Percentiles rank a stretch among this genome's conserved stretches.
Evolutionary conservation across 2,329 filamentous ascomycete species (phyloP).

Genomic region (Fusarium coicis): DNA sequence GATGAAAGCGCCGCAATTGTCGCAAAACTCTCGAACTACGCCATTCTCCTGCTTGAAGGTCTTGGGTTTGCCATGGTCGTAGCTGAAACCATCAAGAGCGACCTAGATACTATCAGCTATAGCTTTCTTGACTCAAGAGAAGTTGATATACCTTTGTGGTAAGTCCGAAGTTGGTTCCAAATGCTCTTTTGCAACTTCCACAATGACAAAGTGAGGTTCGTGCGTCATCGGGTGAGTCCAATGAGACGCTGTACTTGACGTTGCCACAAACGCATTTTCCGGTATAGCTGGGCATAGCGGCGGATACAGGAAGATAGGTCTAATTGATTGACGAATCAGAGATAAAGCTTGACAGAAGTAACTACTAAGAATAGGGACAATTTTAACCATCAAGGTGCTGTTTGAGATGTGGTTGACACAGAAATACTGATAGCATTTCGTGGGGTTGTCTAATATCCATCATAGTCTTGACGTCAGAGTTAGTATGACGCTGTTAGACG

Average conservation of each 20-base stretch:
- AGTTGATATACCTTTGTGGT: constrained; percentile 3
- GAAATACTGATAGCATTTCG: rapidly evolving
- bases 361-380: rapidly evolving
- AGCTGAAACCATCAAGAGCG: constrained; percentile 7
- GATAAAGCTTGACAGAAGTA: rapidly evolving
- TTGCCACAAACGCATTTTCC: constrained; percentile 28
- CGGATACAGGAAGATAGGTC: not conserved
- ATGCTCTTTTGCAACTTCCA: constrained; percentile 17
- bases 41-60: constrained; percentile 27
- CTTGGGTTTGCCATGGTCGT: constrained; percentile 15
- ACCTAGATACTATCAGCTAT: not conserved
- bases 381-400: not conserved
- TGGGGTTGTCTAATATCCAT: not conserved
- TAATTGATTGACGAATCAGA: not conserved
- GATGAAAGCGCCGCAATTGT: constrained; percentile 28
- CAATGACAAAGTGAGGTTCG: constrained; percentile 23
- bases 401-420: not conserved
- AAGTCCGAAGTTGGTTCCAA: constrained; percentile 27
- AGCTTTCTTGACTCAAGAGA: rapidly evolving
- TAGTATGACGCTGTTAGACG: not conserved
- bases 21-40: constrained; percentile 25
- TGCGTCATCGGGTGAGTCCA: constrained; percentile 19
- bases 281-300: constrained; percentile 10
- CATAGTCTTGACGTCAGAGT: constrained; percentile 20
- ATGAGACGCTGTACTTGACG: constrained; percentile 16